Evolutionary conservation across 371 early-diverging fungal genomes (phyloP), one percentile per base, ranked within the genome.

Genomic region (Mucor sp.): DNA sequence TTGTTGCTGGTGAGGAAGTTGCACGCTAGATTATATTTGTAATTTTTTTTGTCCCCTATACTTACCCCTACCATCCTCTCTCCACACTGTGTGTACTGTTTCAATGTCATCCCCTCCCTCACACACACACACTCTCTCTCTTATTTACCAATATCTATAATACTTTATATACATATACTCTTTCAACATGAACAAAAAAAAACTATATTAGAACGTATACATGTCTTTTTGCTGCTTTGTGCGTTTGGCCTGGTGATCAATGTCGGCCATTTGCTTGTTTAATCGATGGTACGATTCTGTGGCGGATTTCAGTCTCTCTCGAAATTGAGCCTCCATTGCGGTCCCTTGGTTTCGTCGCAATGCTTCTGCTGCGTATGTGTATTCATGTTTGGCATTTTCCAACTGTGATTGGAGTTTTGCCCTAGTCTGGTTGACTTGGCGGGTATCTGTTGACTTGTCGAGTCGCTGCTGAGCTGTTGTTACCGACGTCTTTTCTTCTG

Each of bases 1-100:
- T 91, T 84, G 84, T 93, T 48, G 87, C 85, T 59, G 94, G 94
- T 33, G 83, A 87, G 66, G 90, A 92, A 69, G 92, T 89, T 64
- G 17, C 69, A 35, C 63, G 72, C 19, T 66, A 60, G 28, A 37
- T n/a, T 44, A 19, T 44, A 44, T 44, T 44, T 44, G 17, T 44
- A 17, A n/a, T 19, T 19, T 50, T 50, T n/a, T 23, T 50, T 25
- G 12, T 12, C 23, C 23, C 50, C 23, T 48, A 48, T 21, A 1
- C 37, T 14, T 37, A 37, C 14, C 37, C 37, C 8, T 35, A 4
- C 12, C 14, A 11, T 37, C 37, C 1, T 14, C 35, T 37, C 37
- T 37, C 12, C 23, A 23, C 4, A 23, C 23, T 8, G 23, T 50
- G 21, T 25, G 50, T 50, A 50, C 50, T 50, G 50, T 50, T 50